Evolutionary conservation across 345 rosid species (phyloP).

Genomic region (Aquilaria malaccensis): DNA sequence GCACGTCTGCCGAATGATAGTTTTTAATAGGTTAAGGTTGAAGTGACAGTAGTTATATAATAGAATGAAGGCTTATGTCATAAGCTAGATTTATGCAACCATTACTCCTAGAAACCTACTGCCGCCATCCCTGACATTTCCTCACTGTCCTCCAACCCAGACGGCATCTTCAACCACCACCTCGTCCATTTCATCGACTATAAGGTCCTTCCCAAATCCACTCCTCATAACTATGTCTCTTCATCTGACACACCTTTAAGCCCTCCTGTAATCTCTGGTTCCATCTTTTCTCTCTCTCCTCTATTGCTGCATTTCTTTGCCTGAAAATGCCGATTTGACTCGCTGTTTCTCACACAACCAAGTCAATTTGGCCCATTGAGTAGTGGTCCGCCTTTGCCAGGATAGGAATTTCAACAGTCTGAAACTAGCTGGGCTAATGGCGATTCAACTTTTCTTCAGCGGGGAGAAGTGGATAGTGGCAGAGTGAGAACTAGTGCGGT

Average conservation of each 20-base stretch:
- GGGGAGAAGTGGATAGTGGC: conserved; percentile 71
- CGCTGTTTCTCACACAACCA: conserved; percentile 64
- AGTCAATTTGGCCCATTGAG: conserved; percentile 69
- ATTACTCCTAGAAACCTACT: conserved; percentile 4
- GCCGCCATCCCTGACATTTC: conserved; percentile 27
- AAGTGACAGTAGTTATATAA: too few relatives aligned
- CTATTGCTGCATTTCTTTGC: conserved; percentile 40
- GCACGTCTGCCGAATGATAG: too few relatives aligned
- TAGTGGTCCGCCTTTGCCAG: conserved; percentile 35
- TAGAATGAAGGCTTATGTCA: too few relatives aligned
- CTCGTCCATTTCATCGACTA: conserved; percentile 21
- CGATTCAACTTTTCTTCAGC: conserved; percentile 81
- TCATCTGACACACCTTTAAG: conserved; percentile 53
- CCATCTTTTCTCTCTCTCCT: conserved; percentile 55
- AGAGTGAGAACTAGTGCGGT: conserved; percentile 29
- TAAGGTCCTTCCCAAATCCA: conserved; percentile 28
- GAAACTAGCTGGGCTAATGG: conserved; percentile 38
- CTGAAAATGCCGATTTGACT: conserved; percentile 48
- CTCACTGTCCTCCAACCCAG: conserved; percentile 29
- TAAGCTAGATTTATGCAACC: too few relatives aligned
- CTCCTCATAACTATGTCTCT: conserved; percentile 35
- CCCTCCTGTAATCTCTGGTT: conserved; percentile 25
- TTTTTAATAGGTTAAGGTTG: too few relatives aligned
- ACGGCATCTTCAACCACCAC: conserved; percentile 68
- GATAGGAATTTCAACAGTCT: conserved; percentile 14